A percentile compares a stretch with the other conserved stretches of the same genome.
Evolutionary conservation across 1,284 basidiomycete genomes (phyloP).

Genomic region (Puccinia polysora): DNA sequence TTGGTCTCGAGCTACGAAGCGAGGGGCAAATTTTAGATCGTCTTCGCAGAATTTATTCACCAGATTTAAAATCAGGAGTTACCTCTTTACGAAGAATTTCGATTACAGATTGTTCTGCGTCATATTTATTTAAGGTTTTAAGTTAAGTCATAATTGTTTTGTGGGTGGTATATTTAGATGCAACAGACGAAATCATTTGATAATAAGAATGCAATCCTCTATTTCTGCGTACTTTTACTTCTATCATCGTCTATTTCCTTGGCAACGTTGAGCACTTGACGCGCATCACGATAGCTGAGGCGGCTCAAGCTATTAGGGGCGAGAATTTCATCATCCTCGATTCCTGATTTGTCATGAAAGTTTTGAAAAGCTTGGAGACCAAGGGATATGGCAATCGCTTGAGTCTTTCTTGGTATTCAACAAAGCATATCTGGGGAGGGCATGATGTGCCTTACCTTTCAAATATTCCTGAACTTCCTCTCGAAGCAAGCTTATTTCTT

Average conservation of each 20-base stretch:
- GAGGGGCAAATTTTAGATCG: neutral
- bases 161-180: too few relatives aligned
- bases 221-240: constrained; percentile 29
- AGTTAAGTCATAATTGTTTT: too few relatives aligned
- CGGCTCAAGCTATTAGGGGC: neutral
- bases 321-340: neutral
- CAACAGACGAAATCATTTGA: too few relatives aligned
- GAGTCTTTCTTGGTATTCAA: too few relatives aligned
- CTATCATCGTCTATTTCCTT: constrained; percentile 32
- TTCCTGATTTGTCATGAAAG: neutral
- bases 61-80: too few relatives aligned
- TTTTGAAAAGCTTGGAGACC: constrained; percentile 6
- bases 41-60: too few relatives aligned
- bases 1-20: constrained; percentile 12
- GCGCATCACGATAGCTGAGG: neutral
- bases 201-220: too few relatives aligned
- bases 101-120: constrained; percentile 31
- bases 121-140: neutral
- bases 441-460: constrained; percentile 17
- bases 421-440: too few relatives aligned
- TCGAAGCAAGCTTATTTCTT: constrained; percentile 17
- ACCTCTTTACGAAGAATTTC: constrained; percentile 35
- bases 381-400: neutral
- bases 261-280: neutral
- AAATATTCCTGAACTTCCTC: constrained; percentile 27